Base-by-base conservation (phyloP, 2,329 filamentous ascomycete genomes). In the Pseudogymnoascus sp. region DNA sequence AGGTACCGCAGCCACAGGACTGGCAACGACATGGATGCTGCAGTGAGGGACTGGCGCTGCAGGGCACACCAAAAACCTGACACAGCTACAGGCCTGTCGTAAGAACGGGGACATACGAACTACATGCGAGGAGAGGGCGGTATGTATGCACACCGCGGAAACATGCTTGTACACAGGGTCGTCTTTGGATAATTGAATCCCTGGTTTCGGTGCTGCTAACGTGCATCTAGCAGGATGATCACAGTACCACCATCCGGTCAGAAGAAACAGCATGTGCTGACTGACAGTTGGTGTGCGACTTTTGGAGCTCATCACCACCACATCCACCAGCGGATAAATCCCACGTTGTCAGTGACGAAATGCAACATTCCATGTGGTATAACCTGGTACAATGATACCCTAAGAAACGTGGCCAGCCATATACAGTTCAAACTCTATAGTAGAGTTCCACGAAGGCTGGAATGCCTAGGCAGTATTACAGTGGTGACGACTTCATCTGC, bases 1-100 rank as follows among this genome's bases (percentile, higher is more conserved):
- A 54, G 47, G 47, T 54, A 54, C 47, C 47, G 47, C 26, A 31
- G 47, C 47, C 47, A 54, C 47, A 54, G 47, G 47, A 54, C 47
- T 54, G 47, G 47, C 47, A 54, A 54, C 26, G 47, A 54, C 47
- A 54, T 54, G 47, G 47, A 54, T 54, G n/a, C 47, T 11, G 23
- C 47, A 54, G 45, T 7, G 23, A 54, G 45, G 26, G 29, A 31
- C 29, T 31, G 29, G 5, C 23, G 37, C 16, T 45, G 45, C 45
- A 54, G 23, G 23, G 23, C 21, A 26, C 5, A 31, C 7, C 45
- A 54, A 54, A 54, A 54, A 31, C n/a, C 45, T 54, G 45, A 54
- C 45, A 54, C 45, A 54, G 45, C 45, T n/a, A 31, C 45, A 54
- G 23, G 45, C 14, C 23, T 5, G 23, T 26, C 10, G 45, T 31